Conservation (phyloP, 139 green algal species). For the Gonium pectorale region DNA sequence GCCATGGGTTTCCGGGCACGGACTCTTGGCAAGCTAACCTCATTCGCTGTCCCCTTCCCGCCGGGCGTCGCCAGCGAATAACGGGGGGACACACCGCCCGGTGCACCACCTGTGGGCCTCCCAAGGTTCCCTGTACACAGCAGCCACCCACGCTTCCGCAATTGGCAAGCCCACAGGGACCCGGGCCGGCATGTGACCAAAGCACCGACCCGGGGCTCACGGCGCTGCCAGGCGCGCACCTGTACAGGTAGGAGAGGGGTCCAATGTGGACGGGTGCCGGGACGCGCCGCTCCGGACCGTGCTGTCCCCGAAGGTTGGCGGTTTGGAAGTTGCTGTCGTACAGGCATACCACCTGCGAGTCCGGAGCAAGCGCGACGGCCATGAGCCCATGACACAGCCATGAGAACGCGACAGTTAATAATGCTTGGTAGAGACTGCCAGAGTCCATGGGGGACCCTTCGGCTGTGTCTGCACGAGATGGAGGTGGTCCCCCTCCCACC, state of each 20-base stretch:
- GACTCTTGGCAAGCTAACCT: too few relatives aligned
- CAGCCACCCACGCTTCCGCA: too few relatives aligned
- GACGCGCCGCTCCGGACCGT: conserved; percentile 6
- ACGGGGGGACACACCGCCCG: too few relatives aligned
- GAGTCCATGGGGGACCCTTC: background rate
- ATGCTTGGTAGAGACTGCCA: background rate
- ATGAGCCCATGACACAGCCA: background rate
- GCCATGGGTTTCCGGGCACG: too few relatives aligned
- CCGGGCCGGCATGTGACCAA: too few relatives aligned
- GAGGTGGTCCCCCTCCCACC: background rate
- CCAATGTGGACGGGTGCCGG: background rate
- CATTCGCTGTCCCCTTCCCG: too few relatives aligned
- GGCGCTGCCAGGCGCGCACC: background rate
- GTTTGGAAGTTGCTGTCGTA: conserved; percentile 49
- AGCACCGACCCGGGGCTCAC: too few relatives aligned
- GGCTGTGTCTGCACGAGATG: background rate
- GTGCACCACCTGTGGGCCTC: too few relatives aligned
- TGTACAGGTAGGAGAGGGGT: conserved; percentile 37
- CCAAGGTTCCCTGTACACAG: too few relatives aligned
- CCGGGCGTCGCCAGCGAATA: too few relatives aligned
- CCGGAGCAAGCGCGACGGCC: background rate
- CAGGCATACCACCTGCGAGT: conserved; percentile 23
- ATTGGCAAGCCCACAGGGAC: too few relatives aligned
- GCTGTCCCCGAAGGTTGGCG: conserved; percentile 34
- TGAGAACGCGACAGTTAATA: background rate